Evolutionary conservation across 2,329 filamentous ascomycete species (phyloP).

Genomic region (Myriosclerotinia scirpicola): DNA sequence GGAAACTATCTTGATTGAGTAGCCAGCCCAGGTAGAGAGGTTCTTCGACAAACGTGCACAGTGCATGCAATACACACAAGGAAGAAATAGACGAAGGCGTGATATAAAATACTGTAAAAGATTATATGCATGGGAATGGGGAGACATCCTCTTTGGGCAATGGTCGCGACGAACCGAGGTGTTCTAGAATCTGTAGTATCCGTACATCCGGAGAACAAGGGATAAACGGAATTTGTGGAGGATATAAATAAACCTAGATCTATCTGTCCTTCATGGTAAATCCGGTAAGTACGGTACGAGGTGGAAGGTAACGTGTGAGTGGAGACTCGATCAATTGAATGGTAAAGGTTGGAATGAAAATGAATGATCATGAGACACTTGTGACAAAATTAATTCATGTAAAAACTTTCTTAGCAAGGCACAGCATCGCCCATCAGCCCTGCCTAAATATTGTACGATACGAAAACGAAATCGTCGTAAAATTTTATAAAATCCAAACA

Average conservation of each 20-base stretch:
- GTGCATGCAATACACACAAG: neutral
- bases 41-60: neutral
- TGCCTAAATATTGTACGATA: neutral
- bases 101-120: neutral
- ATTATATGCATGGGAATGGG: neutral
- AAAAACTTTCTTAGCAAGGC: slow-evolving; percentile 1
- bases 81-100: neutral
- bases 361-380: neutral
- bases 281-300: neutral
- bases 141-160: neutral
- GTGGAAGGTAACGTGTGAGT: slow-evolving; percentile 7
- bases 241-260: slow-evolving; percentile 13
- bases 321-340: neutral
- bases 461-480: neutral
- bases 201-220: neutral
- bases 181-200: slow-evolving; percentile 5
- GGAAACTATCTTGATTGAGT: neutral
- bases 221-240: neutral
- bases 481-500: neutral
- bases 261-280: neutral
- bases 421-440: neutral
- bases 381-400: neutral
- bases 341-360: no score
- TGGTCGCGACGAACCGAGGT: neutral
- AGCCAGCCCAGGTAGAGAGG: neutral